Conservation (phyloP, 2,329 filamentous ascomycete genomes). For the Thielaviopsis populi region DNA sequence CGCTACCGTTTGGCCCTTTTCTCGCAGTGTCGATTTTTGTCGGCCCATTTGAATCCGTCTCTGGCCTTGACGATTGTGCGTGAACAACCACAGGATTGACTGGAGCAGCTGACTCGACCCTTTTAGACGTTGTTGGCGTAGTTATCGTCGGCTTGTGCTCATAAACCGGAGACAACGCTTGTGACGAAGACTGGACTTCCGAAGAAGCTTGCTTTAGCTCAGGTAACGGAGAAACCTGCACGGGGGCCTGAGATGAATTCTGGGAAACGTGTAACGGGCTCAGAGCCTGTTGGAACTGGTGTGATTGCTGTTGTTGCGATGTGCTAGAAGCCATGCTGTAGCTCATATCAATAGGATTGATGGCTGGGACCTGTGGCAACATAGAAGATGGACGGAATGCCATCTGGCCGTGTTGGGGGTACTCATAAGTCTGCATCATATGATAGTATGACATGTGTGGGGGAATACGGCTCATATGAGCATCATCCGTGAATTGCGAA, state of each 20-base stretch:
- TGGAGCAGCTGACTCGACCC: background rate
- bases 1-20: background rate
- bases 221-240: background rate
- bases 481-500: background rate
- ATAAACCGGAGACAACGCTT: constrained; percentile 10
- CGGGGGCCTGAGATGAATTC: background rate
- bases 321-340: background rate
- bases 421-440: constrained; percentile 5
- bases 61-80: background rate
- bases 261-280: background rate
- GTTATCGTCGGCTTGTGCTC: constrained; percentile 11
- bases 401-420: constrained; percentile 1
- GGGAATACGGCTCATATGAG: background rate
- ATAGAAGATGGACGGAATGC: constrained; percentile 4
- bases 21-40: constrained; percentile 2
- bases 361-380: background rate
- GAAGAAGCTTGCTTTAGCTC: background rate
- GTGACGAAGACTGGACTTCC: background rate
- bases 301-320: constrained; percentile 6
- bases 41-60: background rate
- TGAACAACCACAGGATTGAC: background rate
- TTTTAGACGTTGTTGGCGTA: background rate
- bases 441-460: constrained; percentile 5
- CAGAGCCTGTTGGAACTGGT: background rate
- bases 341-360: background rate